Evolutionary conservation across 495 filamentous ascomycete species (phyloP).

Genomic region (Aspergillus leporis): DNA sequence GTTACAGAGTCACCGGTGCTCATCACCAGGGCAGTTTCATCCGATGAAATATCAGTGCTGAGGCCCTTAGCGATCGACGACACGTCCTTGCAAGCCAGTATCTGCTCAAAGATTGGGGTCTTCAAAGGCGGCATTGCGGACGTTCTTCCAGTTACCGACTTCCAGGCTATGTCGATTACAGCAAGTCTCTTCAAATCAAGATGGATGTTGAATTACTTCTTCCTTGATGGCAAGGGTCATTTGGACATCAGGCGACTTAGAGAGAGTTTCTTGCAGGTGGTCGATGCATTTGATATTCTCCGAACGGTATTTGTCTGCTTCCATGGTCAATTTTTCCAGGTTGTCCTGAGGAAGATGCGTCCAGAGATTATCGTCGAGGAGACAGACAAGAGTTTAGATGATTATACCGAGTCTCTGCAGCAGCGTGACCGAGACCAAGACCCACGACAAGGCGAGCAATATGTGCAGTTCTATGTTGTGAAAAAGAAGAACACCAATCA

Average conservation of each 20-base stretch:
- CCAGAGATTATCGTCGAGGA: conserved; percentile 55
- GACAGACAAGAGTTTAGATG: conserved; percentile 51
- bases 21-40: conserved; percentile 20
- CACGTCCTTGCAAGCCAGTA: conserved; percentile 41
- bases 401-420: conserved; percentile 51
- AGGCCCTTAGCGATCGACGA: conserved; percentile 43
- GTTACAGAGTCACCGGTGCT: conserved; percentile 10
- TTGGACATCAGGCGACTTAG: conserved; percentile 50
- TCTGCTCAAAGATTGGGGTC: conserved; percentile 56
- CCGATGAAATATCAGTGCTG: conserved; percentile 47
- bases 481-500: conserved; percentile 46
- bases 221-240: conserved; percentile 49
- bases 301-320: conserved; percentile 67
- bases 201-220: conserved; percentile 60
- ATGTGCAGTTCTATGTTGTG: conserved; percentile 62
- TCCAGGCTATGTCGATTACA: conserved; percentile 64
- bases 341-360: conserved; percentile 57
- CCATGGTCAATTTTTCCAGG: conserved; percentile 57
- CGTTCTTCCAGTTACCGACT: conserved; percentile 60
- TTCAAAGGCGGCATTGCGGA: conserved; percentile 58
- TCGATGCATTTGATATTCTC: conserved; percentile 63
- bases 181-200: conserved; percentile 55
- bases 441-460: conserved; percentile 61
- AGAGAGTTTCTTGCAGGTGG: conserved; percentile 43
- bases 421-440: conserved; percentile 49